Base-by-base conservation (phyloP, 805 yeast species). In the Jamesozyma hellenica region DNA sequence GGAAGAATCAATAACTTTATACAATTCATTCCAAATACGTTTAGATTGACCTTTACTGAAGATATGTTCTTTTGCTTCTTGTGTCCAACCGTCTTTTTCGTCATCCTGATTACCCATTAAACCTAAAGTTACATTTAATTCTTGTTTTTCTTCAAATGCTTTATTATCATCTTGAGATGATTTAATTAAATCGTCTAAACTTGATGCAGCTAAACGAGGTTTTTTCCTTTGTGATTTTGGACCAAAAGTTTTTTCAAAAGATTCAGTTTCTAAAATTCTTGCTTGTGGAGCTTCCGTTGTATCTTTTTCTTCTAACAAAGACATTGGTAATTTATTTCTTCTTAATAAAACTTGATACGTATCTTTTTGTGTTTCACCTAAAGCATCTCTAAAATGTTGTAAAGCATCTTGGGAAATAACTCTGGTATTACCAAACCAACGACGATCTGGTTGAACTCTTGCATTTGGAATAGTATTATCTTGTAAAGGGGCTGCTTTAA, bases 361-460 rank as follows among this genome's bases (percentile, higher is more conserved):
- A 55, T 90, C 94, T 49, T 79, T 71, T 52, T 80, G 74, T 53
- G 82, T 82, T 46, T 81, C 94, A 35, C 92, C 94, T 66, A 90
- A 71, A 8, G 96, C 96, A 50, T 84, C 92, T 60, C 98, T 74
- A 67, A 90, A 90, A 66, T 92, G 97, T 23, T 82, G 70, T 53
- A 90, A 68, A 2, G 97, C 96, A 69, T 92, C 96, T 61, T 90
- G 98, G 4, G 96, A 90, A 56, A 90, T 90, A 31, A 90, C 98
- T 57, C 98, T 76, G 12, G 98, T 86, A 64, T 87, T 92, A 36
- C 96, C 96, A 58, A 92, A 92, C 98, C 97, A 90, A 58, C 94
- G 77, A 61, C 95, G 76, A 62, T 90, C 90, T 6, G 98, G 97
- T 58, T 85, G 95, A 33, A 90, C 94, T 45, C 98, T 72, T 1